Evolutionary conservation across 345 rosid genomes (phyloP).

Genomic region (Turritis glabra): DNA sequence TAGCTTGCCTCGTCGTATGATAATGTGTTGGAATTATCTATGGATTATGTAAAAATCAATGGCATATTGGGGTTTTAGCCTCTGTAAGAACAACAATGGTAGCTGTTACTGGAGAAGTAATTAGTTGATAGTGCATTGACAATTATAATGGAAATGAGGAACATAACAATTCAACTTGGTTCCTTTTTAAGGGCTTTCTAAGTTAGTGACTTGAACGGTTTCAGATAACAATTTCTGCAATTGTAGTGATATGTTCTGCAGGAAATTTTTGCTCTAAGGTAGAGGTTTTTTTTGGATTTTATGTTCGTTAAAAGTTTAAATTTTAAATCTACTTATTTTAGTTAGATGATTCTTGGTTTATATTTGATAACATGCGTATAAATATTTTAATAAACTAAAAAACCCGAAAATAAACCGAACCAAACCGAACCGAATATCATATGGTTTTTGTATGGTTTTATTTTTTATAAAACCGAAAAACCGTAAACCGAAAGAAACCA

Average conservation of each 20-base stretch:
- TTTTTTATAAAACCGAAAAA: too few relatives aligned
- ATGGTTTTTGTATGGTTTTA: too few relatives aligned
- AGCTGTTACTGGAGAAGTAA: conserved; percentile 6
- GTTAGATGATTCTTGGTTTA: too few relatives aligned
- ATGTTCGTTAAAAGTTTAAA: too few relatives aligned
- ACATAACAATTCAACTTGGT: background rate
- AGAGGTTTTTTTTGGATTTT: too few relatives aligned
- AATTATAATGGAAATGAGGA: background rate
- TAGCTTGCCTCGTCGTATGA: background rate
- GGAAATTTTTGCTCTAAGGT: conserved; percentile 6
- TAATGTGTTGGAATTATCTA: background rate
- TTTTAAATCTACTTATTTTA: too few relatives aligned
- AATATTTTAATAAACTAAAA: too few relatives aligned
- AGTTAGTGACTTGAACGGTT: background rate
- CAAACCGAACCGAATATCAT: too few relatives aligned
- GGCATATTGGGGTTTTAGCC: conserved; percentile 1
- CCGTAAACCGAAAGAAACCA: too few relatives aligned
- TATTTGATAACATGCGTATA: too few relatives aligned
- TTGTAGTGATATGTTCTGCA: conserved; percentile 14
- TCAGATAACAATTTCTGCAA: background rate
- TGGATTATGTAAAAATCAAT: background rate
- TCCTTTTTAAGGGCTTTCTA: too few relatives aligned
- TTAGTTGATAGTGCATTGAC: conserved; percentile 5
- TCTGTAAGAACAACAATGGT: conserved; percentile 1
- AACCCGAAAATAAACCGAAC: too few relatives aligned